Evolutionary conservation across 495 filamentous ascomycete genomes (phyloP).

Genomic region (Clavariopsis aquatica): DNA sequence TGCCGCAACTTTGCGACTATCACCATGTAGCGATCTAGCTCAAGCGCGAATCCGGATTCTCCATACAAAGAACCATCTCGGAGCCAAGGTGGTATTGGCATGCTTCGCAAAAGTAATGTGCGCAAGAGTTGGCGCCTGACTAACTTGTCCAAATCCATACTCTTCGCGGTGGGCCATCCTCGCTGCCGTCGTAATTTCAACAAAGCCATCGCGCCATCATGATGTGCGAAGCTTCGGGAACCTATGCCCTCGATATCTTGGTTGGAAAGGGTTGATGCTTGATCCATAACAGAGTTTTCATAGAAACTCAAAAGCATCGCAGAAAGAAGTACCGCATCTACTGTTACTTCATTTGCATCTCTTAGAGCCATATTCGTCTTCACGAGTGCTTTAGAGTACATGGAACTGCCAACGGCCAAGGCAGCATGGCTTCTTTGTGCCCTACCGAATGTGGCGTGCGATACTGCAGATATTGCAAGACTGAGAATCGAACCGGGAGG

Average conservation of each 20-base stretch:
- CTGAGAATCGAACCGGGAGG: background rate
- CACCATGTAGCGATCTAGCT: background rate
- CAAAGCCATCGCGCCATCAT: background rate
- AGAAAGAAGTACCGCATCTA: background rate
- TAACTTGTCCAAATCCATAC: background rate
- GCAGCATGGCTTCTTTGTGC: background rate
- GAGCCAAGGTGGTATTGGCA: background rate
- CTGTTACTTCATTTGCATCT: background rate
- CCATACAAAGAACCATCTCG: background rate
- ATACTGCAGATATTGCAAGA: background rate
- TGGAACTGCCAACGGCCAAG: background rate
- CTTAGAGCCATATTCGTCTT: background rate
- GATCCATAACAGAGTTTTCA: background rate
- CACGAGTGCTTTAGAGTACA: background rate
- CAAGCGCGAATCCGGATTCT: background rate
- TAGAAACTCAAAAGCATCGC: background rate
- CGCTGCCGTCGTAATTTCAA: background rate
- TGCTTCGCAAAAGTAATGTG: background rate
- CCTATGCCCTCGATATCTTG: background rate
- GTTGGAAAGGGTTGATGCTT: background rate
- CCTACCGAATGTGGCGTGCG: background rate
- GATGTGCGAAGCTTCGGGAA: background rate
- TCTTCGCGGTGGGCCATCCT: background rate
- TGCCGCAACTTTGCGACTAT: constrained; percentile 1
- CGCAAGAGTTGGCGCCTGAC: background rate